These are phyloP conservation scores for Orychophragmus violaceus DNA, from an alignment of 345 rosid species.

Conservation along the genomic window DNA sequence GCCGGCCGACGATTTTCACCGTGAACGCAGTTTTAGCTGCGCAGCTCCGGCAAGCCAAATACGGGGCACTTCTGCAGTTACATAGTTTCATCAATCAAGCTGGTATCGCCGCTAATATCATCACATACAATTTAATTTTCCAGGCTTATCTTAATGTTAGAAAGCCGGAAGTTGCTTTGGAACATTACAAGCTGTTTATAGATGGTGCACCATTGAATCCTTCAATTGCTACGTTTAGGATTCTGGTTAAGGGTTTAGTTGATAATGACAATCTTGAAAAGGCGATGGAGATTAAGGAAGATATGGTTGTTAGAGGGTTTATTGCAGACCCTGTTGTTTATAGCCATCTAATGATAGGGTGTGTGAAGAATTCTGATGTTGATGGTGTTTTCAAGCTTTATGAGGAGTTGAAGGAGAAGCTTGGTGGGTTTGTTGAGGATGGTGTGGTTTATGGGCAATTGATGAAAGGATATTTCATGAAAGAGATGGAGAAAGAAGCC, in stretches of 20 bases:
- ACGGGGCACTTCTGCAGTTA: slow-evolving; percentile 62
- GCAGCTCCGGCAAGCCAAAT: slow-evolving; percentile 71
- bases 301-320: slow-evolving; percentile 56
- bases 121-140: slow-evolving; percentile 66
- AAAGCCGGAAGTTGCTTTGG: slow-evolving; percentile 67
- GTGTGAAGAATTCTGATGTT: slow-evolving; percentile 41
- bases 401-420: slow-evolving; percentile 75
- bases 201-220: slow-evolving; percentile 71
- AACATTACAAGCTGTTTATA: slow-evolving; percentile 64
- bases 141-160: slow-evolving; percentile 76
- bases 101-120: slow-evolving; percentile 68
- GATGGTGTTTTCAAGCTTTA: slow-evolving; percentile 60
- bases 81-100: slow-evolving; percentile 79
- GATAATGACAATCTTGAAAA: slow-evolving; percentile 64
- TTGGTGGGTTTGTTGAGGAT: slow-evolving; percentile 59
- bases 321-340: slow-evolving; percentile 57
- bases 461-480: slow-evolving; percentile 74
- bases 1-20: slow-evolving; percentile 80
- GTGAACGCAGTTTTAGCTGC: slow-evolving; percentile 84
- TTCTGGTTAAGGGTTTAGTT: slow-evolving; percentile 71
- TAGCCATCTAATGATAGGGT: slow-evolving; percentile 68
- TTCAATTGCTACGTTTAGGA: slow-evolving; percentile 65
- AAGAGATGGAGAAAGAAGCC: slow-evolving; percentile 68
- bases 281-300: slow-evolving; percentile 80
- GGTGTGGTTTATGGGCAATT: slow-evolving; percentile 77